Base-by-base conservation (phyloP, 805 yeast genomes). In the Lipomyces mesembrius region DNA sequence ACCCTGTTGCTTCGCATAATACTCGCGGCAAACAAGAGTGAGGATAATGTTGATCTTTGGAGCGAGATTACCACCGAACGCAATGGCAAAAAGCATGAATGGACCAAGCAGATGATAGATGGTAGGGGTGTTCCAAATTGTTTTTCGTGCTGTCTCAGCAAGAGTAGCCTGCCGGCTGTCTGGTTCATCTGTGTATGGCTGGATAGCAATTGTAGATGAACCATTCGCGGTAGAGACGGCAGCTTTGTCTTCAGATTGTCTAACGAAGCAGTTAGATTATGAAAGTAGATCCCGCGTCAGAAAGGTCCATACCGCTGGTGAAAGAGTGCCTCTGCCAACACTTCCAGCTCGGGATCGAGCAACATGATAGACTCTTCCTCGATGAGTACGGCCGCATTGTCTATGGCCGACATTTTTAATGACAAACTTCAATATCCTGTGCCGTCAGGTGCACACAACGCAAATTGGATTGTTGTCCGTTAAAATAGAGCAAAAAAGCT, bases 31-130 rank as follows among this genome's bases (percentile, higher is more conserved):
- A 7, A 66, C 58, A n/a, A 66, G 64, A 9, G 57, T 39, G 52
- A 66, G 52, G 49, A 59, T 64, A 27, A 66, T 63, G 56, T 61
- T 66, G 59, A 66, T 66, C 54, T 66, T 66, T 4, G 70, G 70
- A 12, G 67, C 61, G n/a, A 66, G 39, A 39, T 60, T 66, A 8
- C 70, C 70, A 9, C 70, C 70, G 35, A 66, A 63, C 1, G 67
- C 67, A 17, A 63, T 17, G 14, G 70, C 9, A 43, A 62, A 66
- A 20, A 66, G 39, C 8, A 55, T 51, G 35, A 63, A 66, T 8
- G 67, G 67, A 7, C 53, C 25, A 12, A 66, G 62, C 14, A 66
- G 59, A 14, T 54, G 55, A 60, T 46, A 60, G 2, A 66, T 32
- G 17, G 55, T 57, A 1, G 68, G 65, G 6, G 51, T 49, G 37